Percentiles rank a stretch among this genome's conserved stretches.
Conservation (phyloP, 2,329 filamentous ascomycete species). For the Metarhizium guizhouense region DNA sequence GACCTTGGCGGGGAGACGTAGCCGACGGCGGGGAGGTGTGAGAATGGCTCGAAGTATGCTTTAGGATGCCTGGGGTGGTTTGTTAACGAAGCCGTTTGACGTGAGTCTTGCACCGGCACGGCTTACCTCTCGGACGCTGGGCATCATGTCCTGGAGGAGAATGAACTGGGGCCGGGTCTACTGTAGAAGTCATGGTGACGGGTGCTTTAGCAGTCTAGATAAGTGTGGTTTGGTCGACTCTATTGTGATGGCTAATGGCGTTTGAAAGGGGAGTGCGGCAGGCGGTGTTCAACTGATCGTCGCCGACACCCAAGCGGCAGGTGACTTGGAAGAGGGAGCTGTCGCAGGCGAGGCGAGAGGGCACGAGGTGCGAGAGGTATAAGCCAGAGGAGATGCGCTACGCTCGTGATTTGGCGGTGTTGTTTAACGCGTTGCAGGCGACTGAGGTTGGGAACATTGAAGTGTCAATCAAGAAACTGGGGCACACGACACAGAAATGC, state of each 20-base stretch:
- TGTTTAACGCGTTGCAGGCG: neutral
- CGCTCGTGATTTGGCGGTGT: neutral
- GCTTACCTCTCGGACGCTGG: conserved; percentile 37
- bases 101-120: neutral
- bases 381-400: neutral
- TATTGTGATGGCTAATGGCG: neutral
- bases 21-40: conserved; percentile 49
- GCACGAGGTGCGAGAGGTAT: neutral
- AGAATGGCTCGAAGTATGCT: conserved; percentile 58
- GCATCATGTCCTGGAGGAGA: conserved; percentile 31
- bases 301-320: neutral
- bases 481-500: no score
- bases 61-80: conserved; percentile 69
- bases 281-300: neutral
- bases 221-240: neutral
- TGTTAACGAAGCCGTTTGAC: neutral
- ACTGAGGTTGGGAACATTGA: neutral
- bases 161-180: conserved; percentile 30
- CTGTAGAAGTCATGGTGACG: conserved; percentile 29
- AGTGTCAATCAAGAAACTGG: no score
- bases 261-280: neutral
- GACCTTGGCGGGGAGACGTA: conserved; percentile 23
- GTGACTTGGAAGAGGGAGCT: neutral
- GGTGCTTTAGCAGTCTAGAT: neutral
- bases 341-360: neutral